phyloP scores from a whole-genome alignment of 2,329 filamentous ascomycete species.

The Alternaria sp. region DNA sequence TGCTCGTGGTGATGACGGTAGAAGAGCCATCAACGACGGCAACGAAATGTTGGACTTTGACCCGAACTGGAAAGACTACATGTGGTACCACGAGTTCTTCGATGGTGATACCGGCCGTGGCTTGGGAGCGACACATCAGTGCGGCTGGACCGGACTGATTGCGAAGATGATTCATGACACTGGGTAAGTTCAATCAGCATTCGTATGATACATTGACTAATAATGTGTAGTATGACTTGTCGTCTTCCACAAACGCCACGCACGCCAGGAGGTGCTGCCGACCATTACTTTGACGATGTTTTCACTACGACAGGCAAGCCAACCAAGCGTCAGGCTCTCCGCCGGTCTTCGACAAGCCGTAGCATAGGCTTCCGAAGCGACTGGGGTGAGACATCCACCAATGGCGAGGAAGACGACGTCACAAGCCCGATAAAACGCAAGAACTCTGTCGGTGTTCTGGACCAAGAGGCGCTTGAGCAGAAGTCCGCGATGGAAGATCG shows the following conservation, averaged over 20 bases:
- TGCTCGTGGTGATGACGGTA: constrained; percentile 81
- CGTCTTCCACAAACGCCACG: constrained; percentile 81
- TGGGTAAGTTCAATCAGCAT: constrained; percentile 68
- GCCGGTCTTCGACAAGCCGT: constrained; percentile 81
- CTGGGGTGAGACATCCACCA: constrained; percentile 59
- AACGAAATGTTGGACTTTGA: constrained; percentile 90
- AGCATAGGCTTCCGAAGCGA: constrained; percentile 87
- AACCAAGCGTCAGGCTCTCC: constrained; percentile 64
- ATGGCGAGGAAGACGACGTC: constrained; percentile 48
- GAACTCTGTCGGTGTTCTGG: constrained; percentile 61
- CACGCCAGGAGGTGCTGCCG: constrained; percentile 81
- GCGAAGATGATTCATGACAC: constrained; percentile 98
- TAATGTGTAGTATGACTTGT: constrained; percentile 39
- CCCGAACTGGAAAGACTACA: constrained; percentile 87
- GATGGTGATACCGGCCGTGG: constrained; percentile 91
- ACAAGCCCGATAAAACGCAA: constrained; percentile 46
- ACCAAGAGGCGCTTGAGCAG: constrained; percentile 58
- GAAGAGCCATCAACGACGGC: constrained; percentile 85
- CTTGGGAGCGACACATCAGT: constrained; percentile 91
- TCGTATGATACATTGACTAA: constrained; percentile 53
- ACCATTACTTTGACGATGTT: constrained; percentile 95
- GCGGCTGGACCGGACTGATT: constrained; percentile 94
- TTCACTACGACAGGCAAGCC: constrained; percentile 65
- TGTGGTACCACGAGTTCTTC: constrained; percentile 99
- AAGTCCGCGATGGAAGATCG: constrained; percentile 62